These are phyloP conservation scores for Tricholoma saponaceum DNA, from an alignment of 768 basidiomycete species.

Conservation along the genomic window DNA sequence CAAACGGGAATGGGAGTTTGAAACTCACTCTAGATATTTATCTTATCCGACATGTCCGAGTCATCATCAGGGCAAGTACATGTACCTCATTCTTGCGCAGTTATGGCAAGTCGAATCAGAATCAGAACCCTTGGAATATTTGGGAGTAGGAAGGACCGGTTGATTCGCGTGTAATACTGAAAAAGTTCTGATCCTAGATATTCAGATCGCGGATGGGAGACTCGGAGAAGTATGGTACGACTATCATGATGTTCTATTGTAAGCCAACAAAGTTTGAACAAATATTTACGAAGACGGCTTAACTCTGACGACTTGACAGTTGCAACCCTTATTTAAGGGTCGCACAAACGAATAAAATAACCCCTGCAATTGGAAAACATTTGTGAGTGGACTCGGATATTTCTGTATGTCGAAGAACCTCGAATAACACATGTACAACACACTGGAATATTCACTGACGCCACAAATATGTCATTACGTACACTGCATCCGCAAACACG, in stretches of 20 bases:
- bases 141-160: not conserved
- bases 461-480: not conserved
- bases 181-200: not conserved
- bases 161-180: not conserved
- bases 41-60: no score
- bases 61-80: no score
- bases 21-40: no score
- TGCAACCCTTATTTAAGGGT: not conserved
- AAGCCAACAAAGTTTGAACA: not conserved
- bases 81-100: not conserved
- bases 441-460: not conserved
- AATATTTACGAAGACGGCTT: no score
- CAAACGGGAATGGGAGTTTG: no score
- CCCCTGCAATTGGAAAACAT: no score
- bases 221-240: not conserved
- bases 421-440: not conserved
- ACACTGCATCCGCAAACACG: not conserved
- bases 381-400: no score
- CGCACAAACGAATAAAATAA: not conserved
- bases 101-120: not conserved
- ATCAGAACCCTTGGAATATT: not conserved
- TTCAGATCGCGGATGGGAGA: not conserved
- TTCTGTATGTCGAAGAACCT: not conserved
- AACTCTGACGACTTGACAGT: not conserved
- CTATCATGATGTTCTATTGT: not conserved